Base-by-base conservation (phyloP, 352 stramenopile species). In the Aphanomyces cochlioides region DNA sequence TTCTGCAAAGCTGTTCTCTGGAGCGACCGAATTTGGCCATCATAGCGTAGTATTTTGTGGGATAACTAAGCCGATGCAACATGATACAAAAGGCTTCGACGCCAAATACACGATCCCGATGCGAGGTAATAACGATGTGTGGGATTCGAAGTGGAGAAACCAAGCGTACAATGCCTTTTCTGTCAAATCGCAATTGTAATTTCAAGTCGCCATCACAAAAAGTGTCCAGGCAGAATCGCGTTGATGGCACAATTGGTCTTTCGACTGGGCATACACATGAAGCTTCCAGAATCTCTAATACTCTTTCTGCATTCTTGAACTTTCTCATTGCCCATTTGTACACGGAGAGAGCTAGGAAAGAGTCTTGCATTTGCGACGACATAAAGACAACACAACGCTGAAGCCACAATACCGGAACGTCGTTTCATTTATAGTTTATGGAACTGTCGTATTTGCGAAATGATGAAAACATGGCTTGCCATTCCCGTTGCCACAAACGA, bases 51-150 rank as follows among this genome's bases (percentile, higher is more conserved):
- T 21, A 58, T 8, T n/a, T 58, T 2, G 37, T 58, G 50, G 50
- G 50, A 19, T 58, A 58, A 58, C n/a, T n/a, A 8, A 58, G n/a
- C n/a, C 50, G 50, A 38, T 58, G 28, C 50, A 58, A 34, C 50
- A 58, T 10, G 3, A 58, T 58, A 34, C 8, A n/a, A n/a, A 58
- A 1, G n/a, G 50, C 50, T 19, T 58, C 50, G 8, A 58, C 50
- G n/a, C n/a, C 50, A 58, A 19, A 38, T 13, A 58, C 50, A 19
- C 50, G 50, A 34, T 58, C 50, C 28, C 50, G 50, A 10, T 8
- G 37, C n/a, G 50, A 58, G 8, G 8, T 58, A 58, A 58, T 58
- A 8, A 58, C 50, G n/a, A 19, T 34, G n/a, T 58, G 28, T 10
- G 50, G 50, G 8, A 58, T 34, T 1, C 50, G n/a, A 58, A 58